phyloP scores from a whole-genome alignment of 2,329 filamentous ascomycete species.

The Botrytis aclada region DNA sequence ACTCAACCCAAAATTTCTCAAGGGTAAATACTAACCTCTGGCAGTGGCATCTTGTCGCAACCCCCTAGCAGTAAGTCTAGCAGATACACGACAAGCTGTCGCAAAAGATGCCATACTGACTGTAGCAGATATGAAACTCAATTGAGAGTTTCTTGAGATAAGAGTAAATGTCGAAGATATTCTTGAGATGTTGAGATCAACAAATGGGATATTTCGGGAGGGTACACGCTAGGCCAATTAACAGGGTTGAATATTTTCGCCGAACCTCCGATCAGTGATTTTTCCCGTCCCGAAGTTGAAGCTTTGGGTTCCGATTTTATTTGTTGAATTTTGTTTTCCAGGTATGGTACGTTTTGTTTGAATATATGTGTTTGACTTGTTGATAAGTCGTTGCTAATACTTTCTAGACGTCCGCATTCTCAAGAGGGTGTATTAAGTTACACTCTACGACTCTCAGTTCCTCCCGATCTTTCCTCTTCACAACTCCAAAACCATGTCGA shows the following conservation, averaged over 20 bases:
- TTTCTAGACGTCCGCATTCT: conserved; percentile 39
- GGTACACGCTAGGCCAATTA: conserved; percentile 16
- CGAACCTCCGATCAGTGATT: conserved; percentile 26
- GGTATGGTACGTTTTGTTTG: conserved; percentile 21
- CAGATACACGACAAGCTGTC: conserved; percentile 61
- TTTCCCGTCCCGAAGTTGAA: conserved; percentile 20
- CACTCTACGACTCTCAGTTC: conserved; percentile 23
- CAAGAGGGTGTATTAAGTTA: conserved; percentile 36
- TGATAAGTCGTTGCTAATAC: conserved; percentile 20
- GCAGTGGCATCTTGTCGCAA: conserved; percentile 51
- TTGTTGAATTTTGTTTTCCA: conserved; percentile 1
- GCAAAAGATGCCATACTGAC: conserved; percentile 63
- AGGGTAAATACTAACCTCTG: conserved; percentile 51
- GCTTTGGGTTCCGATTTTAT: not conserved
- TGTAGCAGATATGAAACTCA: conserved; percentile 30
- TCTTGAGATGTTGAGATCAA: conserved; percentile 23
- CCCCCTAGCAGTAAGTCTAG: conserved; percentile 55
- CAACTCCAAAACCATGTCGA: conserved; percentile 20
- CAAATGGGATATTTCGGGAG: conserved; percentile 25
- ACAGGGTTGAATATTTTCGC: conserved; percentile 19
- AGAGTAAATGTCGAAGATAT: conserved; percentile 23
- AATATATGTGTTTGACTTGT: not conserved
- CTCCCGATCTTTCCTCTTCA: conserved; percentile 20
- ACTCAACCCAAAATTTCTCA: conserved; percentile 20
- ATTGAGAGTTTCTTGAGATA: conserved; percentile 31